Evolutionary conservation across 2,329 filamentous ascomycete genomes (phyloP).

Genomic region (Nigrograna mackinnonii): DNA sequence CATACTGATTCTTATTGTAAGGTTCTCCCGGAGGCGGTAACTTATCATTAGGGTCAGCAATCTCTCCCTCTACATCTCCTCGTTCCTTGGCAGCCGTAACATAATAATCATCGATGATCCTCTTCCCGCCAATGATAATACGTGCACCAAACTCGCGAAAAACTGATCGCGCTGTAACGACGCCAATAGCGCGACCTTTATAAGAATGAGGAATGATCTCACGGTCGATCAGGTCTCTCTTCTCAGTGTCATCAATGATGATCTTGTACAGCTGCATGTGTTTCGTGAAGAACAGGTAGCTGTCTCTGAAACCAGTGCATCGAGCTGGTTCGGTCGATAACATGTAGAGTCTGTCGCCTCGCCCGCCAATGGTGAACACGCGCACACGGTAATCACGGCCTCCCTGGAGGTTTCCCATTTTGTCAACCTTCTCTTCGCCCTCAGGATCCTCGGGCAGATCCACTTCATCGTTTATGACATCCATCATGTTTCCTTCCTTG

Average conservation of each 20-base stretch:
- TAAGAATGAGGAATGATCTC: slow-evolving; percentile 97
- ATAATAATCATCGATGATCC: slow-evolving; percentile 88
- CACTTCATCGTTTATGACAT: slow-evolving; percentile 91
- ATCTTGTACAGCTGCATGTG: slow-evolving; percentile 97
- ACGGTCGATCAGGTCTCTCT: slow-evolving; percentile 92
- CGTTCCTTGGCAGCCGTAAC: slow-evolving; percentile 73
- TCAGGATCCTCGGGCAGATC: slow-evolving; percentile 83
- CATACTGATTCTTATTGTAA: slow-evolving; percentile 99
- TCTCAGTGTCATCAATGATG: slow-evolving; percentile 96
- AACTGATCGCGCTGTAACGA: slow-evolving; percentile 93
- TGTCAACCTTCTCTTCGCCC: slow-evolving; percentile 93
- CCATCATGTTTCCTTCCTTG: slow-evolving; percentile 89
- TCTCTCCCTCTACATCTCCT: slow-evolving; percentile 78
- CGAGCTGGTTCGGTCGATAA: slow-evolving; percentile 95
- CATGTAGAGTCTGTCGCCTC: slow-evolving; percentile 92
- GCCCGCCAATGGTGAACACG: slow-evolving; percentile 86
- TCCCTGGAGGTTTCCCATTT: slow-evolving; percentile 78
- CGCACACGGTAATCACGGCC: slow-evolving; percentile 93
- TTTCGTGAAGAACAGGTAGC: slow-evolving; percentile 98
- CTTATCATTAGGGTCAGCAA: slow-evolving; percentile 87
- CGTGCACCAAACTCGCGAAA: slow-evolving; percentile 95
- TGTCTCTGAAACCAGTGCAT: slow-evolving; percentile 96
- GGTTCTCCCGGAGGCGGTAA: slow-evolving; percentile 74
- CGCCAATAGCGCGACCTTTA: slow-evolving; percentile 95
- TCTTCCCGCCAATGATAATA: slow-evolving; percentile 89